phyloP scores from a whole-genome alignment of 257 asterid genomes.

The Solanum ossicruentum region DNA sequence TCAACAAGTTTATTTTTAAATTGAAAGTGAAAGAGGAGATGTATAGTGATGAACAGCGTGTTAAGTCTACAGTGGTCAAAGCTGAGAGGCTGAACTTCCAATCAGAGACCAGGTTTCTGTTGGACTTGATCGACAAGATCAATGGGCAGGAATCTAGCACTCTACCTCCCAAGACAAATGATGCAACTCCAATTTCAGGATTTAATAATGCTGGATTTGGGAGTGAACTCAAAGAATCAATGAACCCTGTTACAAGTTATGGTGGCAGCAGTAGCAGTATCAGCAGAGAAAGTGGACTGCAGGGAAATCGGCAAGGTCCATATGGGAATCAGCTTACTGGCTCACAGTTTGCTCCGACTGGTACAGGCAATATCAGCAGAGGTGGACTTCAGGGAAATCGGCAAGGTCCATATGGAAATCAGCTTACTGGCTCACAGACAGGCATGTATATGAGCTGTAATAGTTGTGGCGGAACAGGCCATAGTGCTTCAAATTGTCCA shows the following conservation, averaged over 20 bases:
- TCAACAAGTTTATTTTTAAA: slow-evolving; percentile 45
- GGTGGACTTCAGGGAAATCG: slow-evolving; percentile 22
- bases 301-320: slow-evolving; percentile 24
- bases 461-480: slow-evolving; percentile 77
- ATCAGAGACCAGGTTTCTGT: slow-evolving; percentile 40
- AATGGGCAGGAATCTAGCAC: slow-evolving; percentile 26
- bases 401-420: slow-evolving; percentile 35
- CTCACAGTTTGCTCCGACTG: slow-evolving; percentile 27
- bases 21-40: slow-evolving; percentile 83
- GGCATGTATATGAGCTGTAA: slow-evolving; percentile 42
- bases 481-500: slow-evolving; percentile 65
- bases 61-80: slow-evolving; percentile 68
- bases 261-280: slow-evolving; percentile 18
- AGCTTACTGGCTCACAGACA: slow-evolving; percentile 30
- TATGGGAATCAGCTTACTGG: slow-evolving; percentile 47
- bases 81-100: slow-evolving; percentile 47
- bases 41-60: slow-evolving; percentile 70
- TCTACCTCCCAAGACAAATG: slow-evolving; percentile 26
- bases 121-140: slow-evolving; percentile 37
- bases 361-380: slow-evolving; percentile 14
- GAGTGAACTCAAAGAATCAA: slow-evolving; percentile 18
- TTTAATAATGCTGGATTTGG: slow-evolving; percentile 20
- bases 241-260: slow-evolving; percentile 14
- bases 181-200: slow-evolving; percentile 17
- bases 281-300: slow-evolving; percentile 17